Evolutionary conservation across 139 green algal species (phyloP), one percentile per base, ranked within the genome.

Genomic region (Chlorella vulgaris): DNA sequence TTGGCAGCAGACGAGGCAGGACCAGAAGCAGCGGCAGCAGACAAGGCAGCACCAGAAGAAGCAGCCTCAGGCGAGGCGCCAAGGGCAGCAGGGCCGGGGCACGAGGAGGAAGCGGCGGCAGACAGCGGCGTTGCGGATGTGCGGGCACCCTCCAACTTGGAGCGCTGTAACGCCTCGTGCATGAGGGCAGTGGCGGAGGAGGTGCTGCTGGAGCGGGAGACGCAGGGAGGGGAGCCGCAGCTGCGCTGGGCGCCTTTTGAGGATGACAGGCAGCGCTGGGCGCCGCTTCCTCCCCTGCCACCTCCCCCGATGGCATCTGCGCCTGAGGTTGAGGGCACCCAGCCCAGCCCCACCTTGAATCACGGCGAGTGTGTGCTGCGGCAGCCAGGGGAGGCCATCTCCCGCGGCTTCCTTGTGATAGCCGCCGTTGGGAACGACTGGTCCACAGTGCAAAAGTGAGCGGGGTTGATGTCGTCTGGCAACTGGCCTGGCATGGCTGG

Each of bases 351-450:
- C n/a, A n/a, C n/a, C n/a, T n/a, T n/a, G n/a, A n/a, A n/a, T n/a
- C n/a, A n/a, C n/a, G n/a, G n/a, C n/a, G n/a, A n/a, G 35, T 79
- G 73, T 36, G 35, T 69, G 73, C 73, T 60, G 10, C 51, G 35
- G 21, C 73, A 51, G 73, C 53, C 73, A 19, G 73, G 53, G 8
- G 73, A 79, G 53, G 35, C 26, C n/a, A 50, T 79, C 35, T 21
- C 24, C 33, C 28, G 19, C 26, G 53, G 68, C 31, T 79, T 51
- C 35, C 36, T 79, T 22, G 35, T 79, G 26, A 28, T 79, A 28
- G 73, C 39, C 26, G 22, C 73, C 19, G 73, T 67, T 22, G 73
- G 73, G 3, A 53, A 79, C 53, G 28, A 79, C 73, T 28, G 62
- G 51, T 15, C 24, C 51, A 33, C 51, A 7, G 18, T 76, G 0